Evolutionary conservation across 768 basidiomycete species (phyloP), one percentile per base, ranked within the genome.

Genomic region (Dentipellis fragilis): DNA sequence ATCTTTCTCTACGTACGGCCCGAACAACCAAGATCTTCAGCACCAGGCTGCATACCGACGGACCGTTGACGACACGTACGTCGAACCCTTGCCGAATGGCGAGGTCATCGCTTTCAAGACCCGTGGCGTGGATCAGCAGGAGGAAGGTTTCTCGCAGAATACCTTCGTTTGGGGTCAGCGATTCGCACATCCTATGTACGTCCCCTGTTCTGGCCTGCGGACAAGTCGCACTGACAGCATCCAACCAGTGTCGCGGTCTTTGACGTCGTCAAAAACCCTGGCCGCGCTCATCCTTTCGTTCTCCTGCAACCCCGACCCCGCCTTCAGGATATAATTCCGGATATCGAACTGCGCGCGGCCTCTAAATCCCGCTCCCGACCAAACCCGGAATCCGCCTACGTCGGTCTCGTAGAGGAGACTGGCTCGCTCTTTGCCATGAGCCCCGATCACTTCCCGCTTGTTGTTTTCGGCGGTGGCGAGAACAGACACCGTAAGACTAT

Each of bases 1-100:
- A 14, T 83, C 85, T 0, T 96, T 93, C 69, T 95, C 94, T 0
- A 81, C 85, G 0, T 97, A 97, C 68, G 91, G 93, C 0, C 93
- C 95, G 5, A 94, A 94, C 67, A 92, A 87, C 65, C 84, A 87
- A 68, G 90, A 94, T 66, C 81, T 79, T 59, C 71, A 78, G 8
- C 64, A 84, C 11, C 93, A 95, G 65, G 71, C 80, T 4, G 67
- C 80, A 10, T 97, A 95, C 72, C 77, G 76, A 7, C 83, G 78
- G 38, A 87, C 89, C 1, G 81, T 83, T 39, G 93, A 96, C 67
- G 79, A 85, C 57, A 71, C 75, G 23, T 95, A 95, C 68, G 79
- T 93, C 46, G 90, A 93, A 63, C 79, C 87, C 23, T 74, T 89
- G 2, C 84, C 89, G 9, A 85, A 82, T 36, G 93, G 93, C 29